Base-by-base conservation (phyloP, 495 filamentous ascomycete species). In the Baudoinia panamericana region DNA sequence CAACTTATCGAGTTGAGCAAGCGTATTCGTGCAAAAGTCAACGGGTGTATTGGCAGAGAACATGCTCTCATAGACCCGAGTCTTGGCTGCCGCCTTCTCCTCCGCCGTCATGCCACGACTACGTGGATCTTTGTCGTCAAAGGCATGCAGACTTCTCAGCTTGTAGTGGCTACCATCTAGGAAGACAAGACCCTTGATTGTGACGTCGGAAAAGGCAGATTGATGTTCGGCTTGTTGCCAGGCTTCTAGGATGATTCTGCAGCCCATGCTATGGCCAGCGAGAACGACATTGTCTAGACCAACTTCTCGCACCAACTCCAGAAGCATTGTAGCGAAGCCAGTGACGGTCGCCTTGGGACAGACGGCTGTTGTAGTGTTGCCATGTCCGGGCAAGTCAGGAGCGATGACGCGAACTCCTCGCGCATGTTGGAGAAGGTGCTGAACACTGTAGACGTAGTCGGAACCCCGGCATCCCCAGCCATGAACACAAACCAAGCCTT, bases 201-300 rank as follows among this genome's bases (percentile, higher is more conserved):
- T 11, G 4, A 30, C 10, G 21, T 10, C 22, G 1, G 7, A 12
- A 5, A 32, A 9, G 13, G 11, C 8, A n/a, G n/a, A n/a, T 5
- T 18, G 12, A 5, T 29, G 29, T 20, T 11, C 6, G 5, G 36
- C 36, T 19, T 40, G 43, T 3, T 21, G 25, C 24, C 16, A 40
- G 22, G 31, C 21, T 4, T 40, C 37, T 6, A 41, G 4, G 18
- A 36, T 22, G 18, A 46, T 15, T 13, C 43, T 8, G 8, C 41
- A 10, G 16, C 43, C 43, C 43, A 46, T 46, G n/a, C 35, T 40
- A 25, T 46, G 43, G 21, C 43, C 43, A 17, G n/a, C 6, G 5
- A 46, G 43, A 8, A 37, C 31, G 21, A 46, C 20, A 2, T 39
- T 13, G 2, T 6, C 8, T 8, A 41, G 12, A 13, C n/a, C 13